Evolutionary conservation across 2,329 filamentous ascomycete species (phyloP), one percentile per base, ranked within the genome.

Genomic region (Neonectria faginata): DNA sequence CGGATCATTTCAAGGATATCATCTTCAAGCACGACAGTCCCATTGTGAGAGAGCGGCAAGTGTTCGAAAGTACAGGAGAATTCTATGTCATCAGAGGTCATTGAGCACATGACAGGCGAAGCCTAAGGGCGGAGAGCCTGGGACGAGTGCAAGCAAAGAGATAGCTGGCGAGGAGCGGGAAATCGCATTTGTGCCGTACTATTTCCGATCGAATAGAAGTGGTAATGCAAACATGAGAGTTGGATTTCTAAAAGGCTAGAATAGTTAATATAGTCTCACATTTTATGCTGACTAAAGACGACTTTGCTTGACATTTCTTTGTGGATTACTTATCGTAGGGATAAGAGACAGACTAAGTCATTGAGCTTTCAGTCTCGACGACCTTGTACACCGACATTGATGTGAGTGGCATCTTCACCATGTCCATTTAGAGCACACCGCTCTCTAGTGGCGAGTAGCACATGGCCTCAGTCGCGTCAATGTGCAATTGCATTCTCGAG

Each of bases 1-100:
- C 77, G 1, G 81, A 87, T 68, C 86, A 89, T 72, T 88, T 87
- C 78, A 86, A 83, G 68, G 77, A 80, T 6, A 33, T 56, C 5
- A 51, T 58, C 0, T 36, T 70, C 0, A 58, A 42, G 10, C 14
- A 45, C 0, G 12, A 50, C 2, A 48, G n/a, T 6, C 18, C 25
- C 3, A 22, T 70, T 0, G 25, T n/a, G 1, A 61, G 70, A 27
- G 67, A 68, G 18, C 41, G 41, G 39, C 60, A 65, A 79, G 6
- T 51, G 57, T 12, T 22, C 62, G 12, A 51, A 45, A 25, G 25
- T 33, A 54, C 60, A n/a, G 27, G 60, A 31, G 60, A 60, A 57
- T 41, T 56, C 10, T 60, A 59, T 16, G 50, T 70, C 25, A 31
- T 39, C 18, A 29, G 39, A 63, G 29, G 31, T 44, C 12, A 42